Evolutionary conservation across 139 green algal species (phyloP), one percentile per base, ranked within the genome.

Genomic region (Chara braunii): DNA sequence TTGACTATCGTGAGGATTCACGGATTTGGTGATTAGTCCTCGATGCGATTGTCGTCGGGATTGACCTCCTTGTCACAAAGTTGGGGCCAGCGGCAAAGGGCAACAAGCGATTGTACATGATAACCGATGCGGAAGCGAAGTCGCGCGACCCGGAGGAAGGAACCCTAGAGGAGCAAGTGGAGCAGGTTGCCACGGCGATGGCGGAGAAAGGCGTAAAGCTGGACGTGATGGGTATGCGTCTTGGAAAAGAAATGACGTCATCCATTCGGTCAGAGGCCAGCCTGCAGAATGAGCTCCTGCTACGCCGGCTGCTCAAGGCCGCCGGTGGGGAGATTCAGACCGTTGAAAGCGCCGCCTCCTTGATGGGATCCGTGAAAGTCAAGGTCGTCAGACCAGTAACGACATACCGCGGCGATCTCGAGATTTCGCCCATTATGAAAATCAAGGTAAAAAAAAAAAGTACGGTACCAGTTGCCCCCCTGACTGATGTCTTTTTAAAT

Each of bases 381-480:
- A 48, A 18, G 18, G 18, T 18, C 18, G 40, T 18, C 40, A 48
- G 18, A 48, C 40, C 40, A 48, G 18, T 18, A 48, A 48, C 40
- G 40, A 48, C 40, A 18, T 48, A 48, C 40, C 18, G 40, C 18
- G 40, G 40, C 18, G 18, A 18, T 18, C 18, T 48, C 18, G 40
- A 48, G 40, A 18, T 48, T 18, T 26, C 40, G 40, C 40, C 40
- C 18, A 48, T 26, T 48, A 26, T 48, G 40, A 48, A 48, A 48
- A 48, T 48, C 40, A 48, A 48, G 18, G 40, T 48, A 18, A 48
- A n/a, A n/a, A n/a, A n/a, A n/a, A n/a, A n/a, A n/a, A n/a, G n/a
- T n/a, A n/a, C n/a, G n/a, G n/a, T n/a, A n/a, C n/a, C n/a, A n/a
- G n/a, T n/a, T n/a, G n/a, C n/a, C n/a, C n/a, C n/a, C n/a, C n/a